A percentile compares a stretch with the other conserved stretches of the same genome.
These are phyloP conservation scores for Neurospora sp. DNA, from an alignment of 495 filamentous ascomycete genomes.

Conservation along the genomic window DNA sequence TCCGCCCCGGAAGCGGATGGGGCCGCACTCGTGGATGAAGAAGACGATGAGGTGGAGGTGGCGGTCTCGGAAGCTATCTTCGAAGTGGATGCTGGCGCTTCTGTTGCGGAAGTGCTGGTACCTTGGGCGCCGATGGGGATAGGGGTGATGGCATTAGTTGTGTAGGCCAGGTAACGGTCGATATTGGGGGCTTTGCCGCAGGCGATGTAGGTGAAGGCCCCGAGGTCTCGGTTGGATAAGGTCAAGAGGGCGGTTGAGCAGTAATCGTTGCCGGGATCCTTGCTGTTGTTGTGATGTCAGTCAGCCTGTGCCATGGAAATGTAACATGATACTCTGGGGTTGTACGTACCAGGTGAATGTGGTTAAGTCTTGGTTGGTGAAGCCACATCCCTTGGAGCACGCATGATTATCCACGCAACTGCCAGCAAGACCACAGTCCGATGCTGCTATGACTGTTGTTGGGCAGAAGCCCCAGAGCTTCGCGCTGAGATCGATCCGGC, in stretches of 20 bases:
- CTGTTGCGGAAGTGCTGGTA: background rate
- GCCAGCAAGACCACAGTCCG: constrained; percentile 14
- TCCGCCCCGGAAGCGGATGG: background rate
- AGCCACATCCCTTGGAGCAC: constrained; percentile 8
- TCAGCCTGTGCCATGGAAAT: background rate
- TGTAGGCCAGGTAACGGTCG: constrained; percentile 5
- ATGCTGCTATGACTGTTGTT: background rate
- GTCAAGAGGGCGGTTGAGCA: constrained; percentile 15
- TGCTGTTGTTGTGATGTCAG: background rate
- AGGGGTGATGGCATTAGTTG: background rate
- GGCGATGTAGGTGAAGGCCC: constrained; percentile 10
- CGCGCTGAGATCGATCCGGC: constrained; percentile 9
- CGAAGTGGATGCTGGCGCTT: background rate
- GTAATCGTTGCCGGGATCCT: constrained; percentile 3
- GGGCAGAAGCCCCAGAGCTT: constrained; percentile 16
- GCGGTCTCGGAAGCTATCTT: background rate
- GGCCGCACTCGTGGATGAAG: background rate
- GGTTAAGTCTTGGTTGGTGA: background rate
- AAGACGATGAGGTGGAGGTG: background rate
- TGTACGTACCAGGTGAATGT: constrained; percentile 15
- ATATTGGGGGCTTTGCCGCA: constrained; percentile 6
- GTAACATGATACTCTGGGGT: background rate
- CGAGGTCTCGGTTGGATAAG: constrained; percentile 2
- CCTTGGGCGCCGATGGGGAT: background rate
- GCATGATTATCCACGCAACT: constrained; percentile 12